Base-by-base conservation (phyloP, 768 basidiomycete genomes). In the Paxillus involutus region DNA sequence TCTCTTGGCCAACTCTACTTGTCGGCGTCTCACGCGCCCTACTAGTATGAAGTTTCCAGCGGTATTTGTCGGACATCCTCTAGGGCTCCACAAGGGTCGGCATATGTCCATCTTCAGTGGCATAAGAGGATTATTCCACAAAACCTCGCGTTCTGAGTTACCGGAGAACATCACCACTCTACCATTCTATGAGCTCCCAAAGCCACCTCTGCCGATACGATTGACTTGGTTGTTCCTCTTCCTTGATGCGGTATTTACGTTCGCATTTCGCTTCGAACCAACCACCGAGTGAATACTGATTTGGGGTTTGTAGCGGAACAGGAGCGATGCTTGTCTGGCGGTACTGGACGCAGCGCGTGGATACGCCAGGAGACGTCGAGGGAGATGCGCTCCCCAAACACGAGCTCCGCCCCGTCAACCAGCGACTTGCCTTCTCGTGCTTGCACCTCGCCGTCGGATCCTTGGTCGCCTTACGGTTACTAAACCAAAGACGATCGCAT, bases 241-340 rank as follows among this genome's bases (percentile, higher is more conserved):
- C 30, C 35, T 69, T 30, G 67, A 69, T 33, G 65, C 62, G 1
- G 48, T 69, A 13, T 69, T 69, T 52, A 71, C 67, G 67, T 69
- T 48, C 47, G 67, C 64, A 39, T 21, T 39, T 21, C 37, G 12
- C 19, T 9, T 39, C 51, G 17, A 41, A 5, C 14, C 37, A 32
- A 41, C 30, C 10, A 30, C 40, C 42, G 44, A 12, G 43, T 2
- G 13, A 47, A 37, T 43, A 32, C 42, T 51, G 13, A 5, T 16
- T 45, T 17, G 6, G 35, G 16, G 10, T 46, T 5, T 29, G 32
- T 55, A 68, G 66, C 6, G 63, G 68, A 16, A 41, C 67, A 8
- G 69, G 65, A 40, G 61, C 52, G 26, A 65, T 56, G 9, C 36
- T 71, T 9, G 63, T 65, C 14, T 69, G 65, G 69, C 63, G 49